These are phyloP conservation scores for Gossypium arboreum DNA, from an alignment of 345 rosid genomes.

Conservation along the genomic window DNA sequence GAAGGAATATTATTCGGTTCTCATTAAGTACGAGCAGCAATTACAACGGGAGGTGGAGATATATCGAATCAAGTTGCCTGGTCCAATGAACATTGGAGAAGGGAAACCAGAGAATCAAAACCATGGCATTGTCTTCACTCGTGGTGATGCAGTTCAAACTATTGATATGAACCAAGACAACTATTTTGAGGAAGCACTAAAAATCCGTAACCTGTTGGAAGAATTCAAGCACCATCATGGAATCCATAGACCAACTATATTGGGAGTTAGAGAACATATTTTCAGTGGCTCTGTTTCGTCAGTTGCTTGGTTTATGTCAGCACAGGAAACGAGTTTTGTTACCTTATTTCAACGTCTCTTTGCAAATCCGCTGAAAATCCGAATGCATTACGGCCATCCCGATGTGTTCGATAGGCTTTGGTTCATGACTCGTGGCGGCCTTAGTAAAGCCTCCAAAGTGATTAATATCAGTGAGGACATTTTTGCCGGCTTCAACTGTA, in stretches of 20 bases:
- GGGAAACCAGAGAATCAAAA: slow-evolving; percentile 98
- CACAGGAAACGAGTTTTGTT: slow-evolving; percentile 81
- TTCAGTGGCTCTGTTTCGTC: slow-evolving; percentile 91
- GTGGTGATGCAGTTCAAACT: slow-evolving; percentile 92
- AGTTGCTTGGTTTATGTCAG: slow-evolving; percentile 93
- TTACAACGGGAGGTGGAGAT: slow-evolving; percentile 70
- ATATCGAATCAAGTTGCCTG: slow-evolving; percentile 79
- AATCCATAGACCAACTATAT: slow-evolving; percentile 50
- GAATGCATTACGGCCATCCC: slow-evolving; percentile 95
- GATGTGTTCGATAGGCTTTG: slow-evolving; percentile 89
- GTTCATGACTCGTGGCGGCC: slow-evolving; percentile 19
- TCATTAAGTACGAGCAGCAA: slow-evolving; percentile 70
- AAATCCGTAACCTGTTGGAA: slow-evolving; percentile 85
- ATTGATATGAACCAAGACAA: slow-evolving; percentile 95
- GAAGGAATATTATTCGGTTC: slow-evolving; percentile 60
- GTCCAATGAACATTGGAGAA: slow-evolving; percentile 80
- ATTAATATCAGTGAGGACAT: not conserved
- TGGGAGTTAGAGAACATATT: slow-evolving; percentile 85
- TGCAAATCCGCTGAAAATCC: slow-evolving; percentile 74
- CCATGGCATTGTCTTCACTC: slow-evolving; percentile 84
- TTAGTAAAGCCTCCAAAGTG: slow-evolving; percentile 6
- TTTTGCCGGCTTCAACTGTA: not conserved
- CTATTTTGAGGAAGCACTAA: slow-evolving; percentile 88
- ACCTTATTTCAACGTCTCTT: slow-evolving; percentile 85
- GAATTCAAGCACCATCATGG: slow-evolving; percentile 39